Percentiles rank a stretch among this genome's conserved stretches.
Evolutionary conservation across 2,329 filamentous ascomycete species (phyloP).

Genomic region (Fusarium scirpi): DNA sequence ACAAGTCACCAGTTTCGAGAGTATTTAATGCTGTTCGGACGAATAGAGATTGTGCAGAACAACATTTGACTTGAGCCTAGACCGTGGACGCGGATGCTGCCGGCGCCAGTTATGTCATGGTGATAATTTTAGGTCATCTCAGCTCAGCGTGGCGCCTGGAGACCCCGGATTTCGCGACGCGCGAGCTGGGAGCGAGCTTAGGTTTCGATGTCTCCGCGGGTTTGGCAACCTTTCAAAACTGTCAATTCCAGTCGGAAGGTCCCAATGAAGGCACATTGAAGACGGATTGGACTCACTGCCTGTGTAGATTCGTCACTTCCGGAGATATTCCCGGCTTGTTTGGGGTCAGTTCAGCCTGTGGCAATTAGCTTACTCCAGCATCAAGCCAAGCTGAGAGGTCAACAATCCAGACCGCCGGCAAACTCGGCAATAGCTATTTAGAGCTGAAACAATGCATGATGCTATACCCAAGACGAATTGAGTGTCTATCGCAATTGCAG

Average conservation of each 20-base stretch:
- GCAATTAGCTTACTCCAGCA: not conserved
- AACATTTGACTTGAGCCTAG: not conserved
- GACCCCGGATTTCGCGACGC: not conserved
- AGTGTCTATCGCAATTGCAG: not conserved
- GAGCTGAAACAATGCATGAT: not conserved
- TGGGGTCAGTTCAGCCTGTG: not conserved
- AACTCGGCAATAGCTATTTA: conserved; percentile 10
- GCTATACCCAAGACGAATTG: not conserved
- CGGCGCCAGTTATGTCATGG: not conserved
- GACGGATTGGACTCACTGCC: not conserved
- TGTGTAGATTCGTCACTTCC: not conserved
- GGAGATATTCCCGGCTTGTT: not conserved
- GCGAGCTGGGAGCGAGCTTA: not conserved
- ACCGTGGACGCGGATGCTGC: not conserved
- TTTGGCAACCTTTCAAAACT: not conserved
- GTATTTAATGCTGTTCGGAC: too few relatives aligned
- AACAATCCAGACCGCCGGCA: conserved; percentile 8
- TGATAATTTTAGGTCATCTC: not conserved
- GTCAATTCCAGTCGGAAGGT: not conserved
- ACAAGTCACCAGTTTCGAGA: not conserved
- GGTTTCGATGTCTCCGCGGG: not conserved
- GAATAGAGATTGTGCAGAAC: not conserved
- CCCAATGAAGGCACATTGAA: not conserved
- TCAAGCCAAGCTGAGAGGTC: not conserved
- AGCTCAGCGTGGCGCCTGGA: not conserved